Evolutionary conservation across 768 basidiomycete genomes (phyloP), one percentile per base, ranked within the genome.

Genomic region (Suillus bovinus): DNA sequence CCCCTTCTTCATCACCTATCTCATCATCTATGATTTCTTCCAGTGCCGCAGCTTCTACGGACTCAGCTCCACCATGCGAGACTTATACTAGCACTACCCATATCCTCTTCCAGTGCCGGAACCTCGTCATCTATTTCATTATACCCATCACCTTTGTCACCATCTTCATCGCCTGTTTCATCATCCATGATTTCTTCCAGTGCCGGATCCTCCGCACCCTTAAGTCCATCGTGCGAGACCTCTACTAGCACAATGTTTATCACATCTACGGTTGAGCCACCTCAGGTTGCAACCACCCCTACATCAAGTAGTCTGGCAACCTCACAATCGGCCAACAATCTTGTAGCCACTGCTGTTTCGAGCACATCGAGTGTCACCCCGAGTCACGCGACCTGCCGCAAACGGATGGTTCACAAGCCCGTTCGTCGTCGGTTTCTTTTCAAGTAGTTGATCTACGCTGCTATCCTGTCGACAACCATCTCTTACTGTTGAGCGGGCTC

Each of bases 391-490:
- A 55, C 36, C 9, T 24, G 54, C 17, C 24, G 54, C 36, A 55
- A 55, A 10, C 54, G 54, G 36, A 55, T 55, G 54, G 50, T 33
- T n/a, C 54, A 55, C 36, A 55, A 38, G 24, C 54, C 34, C 8
- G 22, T 17, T 2, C 36, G 36, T 17, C 36, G 36, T 24, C 54
- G 54, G 5, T 27, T 38, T 17, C 53, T 27, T 27, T 38, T 55
- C 22, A 24, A 27, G 36, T 55, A 38, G 54, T 38, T 38, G 54
- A 55, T 38, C 54, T 55, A 55, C 34, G 4, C 5, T 38, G 16
- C 9, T 17, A 24, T 38, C 36, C 54, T 55, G 54, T 55, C 16
- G 36, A 24, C 44, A 46, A 9, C 7, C 29, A 31, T 52, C 29
- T 31, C 50, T 33, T 50, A 29, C n/a, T n/a, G 31, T 52, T 33